These are phyloP conservation scores for Xylaria digitata DNA, from an alignment of 2,329 filamentous ascomycete species.

Conservation along the genomic window DNA sequence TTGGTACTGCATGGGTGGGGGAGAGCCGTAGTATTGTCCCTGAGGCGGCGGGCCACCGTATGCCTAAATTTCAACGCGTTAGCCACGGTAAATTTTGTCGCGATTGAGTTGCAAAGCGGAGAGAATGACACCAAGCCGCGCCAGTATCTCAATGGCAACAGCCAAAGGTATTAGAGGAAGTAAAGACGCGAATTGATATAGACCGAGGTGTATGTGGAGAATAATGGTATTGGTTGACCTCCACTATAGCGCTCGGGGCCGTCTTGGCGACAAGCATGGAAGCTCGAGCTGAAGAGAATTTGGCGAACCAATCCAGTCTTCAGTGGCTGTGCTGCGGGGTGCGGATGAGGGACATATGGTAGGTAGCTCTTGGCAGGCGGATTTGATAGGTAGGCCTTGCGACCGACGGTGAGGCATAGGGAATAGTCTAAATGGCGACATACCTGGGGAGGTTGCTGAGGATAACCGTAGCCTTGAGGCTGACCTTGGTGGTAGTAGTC, in stretches of 20 bases:
- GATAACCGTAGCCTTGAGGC: slow-evolving; percentile 51
- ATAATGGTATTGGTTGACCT: slow-evolving; percentile 9
- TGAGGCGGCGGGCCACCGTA: slow-evolving; percentile 55
- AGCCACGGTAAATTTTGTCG: slow-evolving; percentile 6
- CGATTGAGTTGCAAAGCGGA: neutral
- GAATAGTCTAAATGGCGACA: slow-evolving; percentile 39
- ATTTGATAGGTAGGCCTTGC: slow-evolving; percentile 22
- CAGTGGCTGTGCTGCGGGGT: slow-evolving; percentile 11
- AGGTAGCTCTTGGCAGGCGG: slow-evolving; percentile 22
- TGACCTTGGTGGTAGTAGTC: slow-evolving; percentile 51
- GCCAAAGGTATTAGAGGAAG: neutral
- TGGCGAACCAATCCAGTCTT: slow-evolving; percentile 1
- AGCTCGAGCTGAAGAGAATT: slow-evolving; percentile 4
- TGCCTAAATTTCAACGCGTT: slow-evolving; percentile 44
- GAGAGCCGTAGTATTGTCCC: slow-evolving; percentile 54
- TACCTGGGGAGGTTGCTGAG: slow-evolving; percentile 59
- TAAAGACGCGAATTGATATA: neutral
- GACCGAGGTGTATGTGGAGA: slow-evolving; percentile 4
- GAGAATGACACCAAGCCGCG: neutral
- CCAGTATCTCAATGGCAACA: neutral
- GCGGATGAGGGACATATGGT: slow-evolving; percentile 20
- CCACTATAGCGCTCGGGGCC: neutral
- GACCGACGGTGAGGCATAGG: slow-evolving; percentile 26
- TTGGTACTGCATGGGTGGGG: slow-evolving; percentile 60
- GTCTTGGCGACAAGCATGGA: slow-evolving; percentile 9